phyloP scores from a whole-genome alignment of 495 filamentous ascomycete species.

The Tuber borchii region DNA sequence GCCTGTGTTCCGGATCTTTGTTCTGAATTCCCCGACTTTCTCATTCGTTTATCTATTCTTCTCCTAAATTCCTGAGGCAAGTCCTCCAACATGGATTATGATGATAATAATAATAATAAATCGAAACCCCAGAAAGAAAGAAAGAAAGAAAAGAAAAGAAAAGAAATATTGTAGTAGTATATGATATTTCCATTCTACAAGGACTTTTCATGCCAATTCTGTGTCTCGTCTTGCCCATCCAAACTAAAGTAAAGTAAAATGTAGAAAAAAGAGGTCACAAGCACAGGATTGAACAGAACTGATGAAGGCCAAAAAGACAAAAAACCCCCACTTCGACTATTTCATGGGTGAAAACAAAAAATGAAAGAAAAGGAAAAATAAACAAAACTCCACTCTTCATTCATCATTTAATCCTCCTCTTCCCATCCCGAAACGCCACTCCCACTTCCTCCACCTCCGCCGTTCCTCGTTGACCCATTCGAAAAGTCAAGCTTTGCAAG shows the following conservation, averaged over 20 bases:
- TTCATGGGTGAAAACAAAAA: slow-evolving; percentile 3
- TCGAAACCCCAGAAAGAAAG: not conserved
- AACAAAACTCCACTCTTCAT: not conserved
- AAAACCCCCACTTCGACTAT: not conserved
- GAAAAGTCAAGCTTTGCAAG: slow-evolving; percentile 75
- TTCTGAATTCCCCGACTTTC: not conserved
- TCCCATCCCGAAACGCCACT: slow-evolving; percentile 19
- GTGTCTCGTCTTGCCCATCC: not conserved
- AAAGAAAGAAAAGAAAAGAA: not conserved
- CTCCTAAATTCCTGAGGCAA: not conserved
- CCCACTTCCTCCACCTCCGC: slow-evolving; percentile 15
- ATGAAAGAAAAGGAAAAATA: slow-evolving; percentile 17
- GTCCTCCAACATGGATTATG: not conserved
- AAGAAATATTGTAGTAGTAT: not conserved
- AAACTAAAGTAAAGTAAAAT: not conserved
- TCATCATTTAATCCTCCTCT: slow-evolving; percentile 13
- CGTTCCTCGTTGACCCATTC: slow-evolving; percentile 21
- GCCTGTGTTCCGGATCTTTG: not conserved
- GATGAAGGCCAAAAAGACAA: not conserved
- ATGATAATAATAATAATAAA: not conserved
- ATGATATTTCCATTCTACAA: not conserved
- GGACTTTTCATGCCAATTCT: not conserved
- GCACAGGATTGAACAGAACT: not conserved
- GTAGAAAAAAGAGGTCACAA: not conserved
- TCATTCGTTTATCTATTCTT: not conserved